Evolutionary conservation across 2,329 filamentous ascomycete genomes (phyloP), one percentile per base, ranked within the genome.

Genomic region (Conoideocrella luteorostrata): DNA sequence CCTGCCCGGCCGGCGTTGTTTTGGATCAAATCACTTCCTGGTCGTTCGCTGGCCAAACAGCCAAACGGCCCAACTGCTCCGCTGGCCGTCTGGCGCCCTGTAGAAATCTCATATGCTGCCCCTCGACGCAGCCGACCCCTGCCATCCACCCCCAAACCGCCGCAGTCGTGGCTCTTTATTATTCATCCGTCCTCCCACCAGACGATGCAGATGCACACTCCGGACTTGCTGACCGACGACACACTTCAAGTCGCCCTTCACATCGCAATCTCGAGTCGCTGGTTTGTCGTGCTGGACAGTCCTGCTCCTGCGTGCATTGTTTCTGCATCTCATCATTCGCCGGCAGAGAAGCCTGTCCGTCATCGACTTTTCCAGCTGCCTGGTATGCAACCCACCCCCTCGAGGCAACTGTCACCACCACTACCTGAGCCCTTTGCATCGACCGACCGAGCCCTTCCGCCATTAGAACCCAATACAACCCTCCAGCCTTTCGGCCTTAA

Each of bases 161-260:
- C 26, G 17, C 23, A 12, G 17, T 29, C 22, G 22, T 7, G 15
- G 21, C 13, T 44, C 29, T 12, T 44, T 45, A 45, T 40, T 41
- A 34, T 41, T 36, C 37, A 41, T 15, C 39, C 21, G 33, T 7
- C n/a, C n/a, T 30, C 38, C 26, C 43, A 26, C 22, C 17, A 32
- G 32, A 35, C 32, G 40, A 34, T 35, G 20, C 42, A 28, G 4
- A 1, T 45, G 37, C 15, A 23, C 13, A 18, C 12, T 40, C 5
- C 43, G n/a, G n/a, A n/a, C n/a, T n/a, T 37, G 43, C 26, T 34
- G 43, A 38, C 39, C n/a, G 39, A 41, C 39, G 26, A 24, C 22
- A 33, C 38, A n/a, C 39, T 41, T 29, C 17, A 38, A 21, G 38
- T 41, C 39, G 38, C 10, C 23, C 38, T 26, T 45, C n/a, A 34